Percentiles rank a stretch among this genome's conserved stretches.
These are phyloP conservation scores for Dorcoceras hygrometricum DNA, from an alignment of 257 asterid species.

Conservation along the genomic window DNA sequence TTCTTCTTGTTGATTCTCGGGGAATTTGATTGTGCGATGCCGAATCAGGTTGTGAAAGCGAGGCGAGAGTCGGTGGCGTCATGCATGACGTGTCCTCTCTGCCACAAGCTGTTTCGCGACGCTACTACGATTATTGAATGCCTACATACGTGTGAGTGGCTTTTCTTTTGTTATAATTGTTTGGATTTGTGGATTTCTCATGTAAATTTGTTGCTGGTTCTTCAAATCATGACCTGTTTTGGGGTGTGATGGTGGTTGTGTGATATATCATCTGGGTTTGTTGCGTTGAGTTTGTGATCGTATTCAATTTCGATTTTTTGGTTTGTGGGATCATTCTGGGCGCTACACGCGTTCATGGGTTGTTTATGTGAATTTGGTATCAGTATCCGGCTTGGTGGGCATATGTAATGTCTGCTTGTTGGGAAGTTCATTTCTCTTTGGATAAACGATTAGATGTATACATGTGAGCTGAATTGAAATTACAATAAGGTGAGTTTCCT, in stretches of 20 bases:
- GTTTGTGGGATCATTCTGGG: slow-evolving; percentile 30
- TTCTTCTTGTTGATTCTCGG: slow-evolving; percentile 22
- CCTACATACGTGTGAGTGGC: slow-evolving; percentile 56
- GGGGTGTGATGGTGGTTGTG: slow-evolving; percentile 17
- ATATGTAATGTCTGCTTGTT: not conserved
- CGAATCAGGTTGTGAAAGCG: slow-evolving; percentile 39
- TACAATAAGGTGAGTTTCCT: not conserved
- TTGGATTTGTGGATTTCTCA: slow-evolving; percentile 18
- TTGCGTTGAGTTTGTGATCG: not conserved
- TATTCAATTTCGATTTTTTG: slow-evolving; percentile 25
- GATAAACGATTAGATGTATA: not conserved
- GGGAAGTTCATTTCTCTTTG: not conserved
- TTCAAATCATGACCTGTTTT: slow-evolving; percentile 12
- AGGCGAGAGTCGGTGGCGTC: slow-evolving; percentile 48
- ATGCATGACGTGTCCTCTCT: slow-evolving; percentile 64
- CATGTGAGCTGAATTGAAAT: not conserved
- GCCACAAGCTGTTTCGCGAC: slow-evolving; percentile 51
- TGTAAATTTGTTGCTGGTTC: slow-evolving; percentile 14
- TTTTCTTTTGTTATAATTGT: slow-evolving; percentile 9
- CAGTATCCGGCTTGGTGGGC: slow-evolving; percentile 5
- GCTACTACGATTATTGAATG: slow-evolving; percentile 63
- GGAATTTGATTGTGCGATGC: slow-evolving; percentile 37
- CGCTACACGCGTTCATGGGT: slow-evolving; percentile 15
- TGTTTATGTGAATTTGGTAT: slow-evolving; percentile 3
- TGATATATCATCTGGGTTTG: slow-evolving; percentile 31